phyloP scores from a whole-genome alignment of 768 basidiomycete genomes.

The Pleurotus djamor region DNA sequence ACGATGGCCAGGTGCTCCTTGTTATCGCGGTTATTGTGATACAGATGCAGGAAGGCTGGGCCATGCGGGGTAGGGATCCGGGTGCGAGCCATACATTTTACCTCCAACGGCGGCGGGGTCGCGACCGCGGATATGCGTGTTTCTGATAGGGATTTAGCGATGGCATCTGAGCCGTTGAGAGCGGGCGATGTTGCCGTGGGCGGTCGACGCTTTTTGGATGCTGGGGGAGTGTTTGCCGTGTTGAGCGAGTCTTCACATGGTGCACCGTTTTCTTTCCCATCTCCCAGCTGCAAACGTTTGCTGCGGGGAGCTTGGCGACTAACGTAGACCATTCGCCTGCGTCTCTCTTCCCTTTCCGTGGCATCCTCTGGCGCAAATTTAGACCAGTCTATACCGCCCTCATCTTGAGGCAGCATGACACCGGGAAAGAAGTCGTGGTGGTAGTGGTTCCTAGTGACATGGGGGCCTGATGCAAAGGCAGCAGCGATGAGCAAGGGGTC shows the following conservation, averaged over 20 bases:
- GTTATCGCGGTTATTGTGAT: slow-evolving; percentile 87
- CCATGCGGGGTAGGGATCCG: slow-evolving; percentile 97
- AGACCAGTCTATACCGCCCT: slow-evolving; percentile 58
- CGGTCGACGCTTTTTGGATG: slow-evolving; percentile 38
- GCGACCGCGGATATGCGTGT: slow-evolving; percentile 15
- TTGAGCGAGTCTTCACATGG: slow-evolving; percentile 37
- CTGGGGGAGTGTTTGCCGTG: slow-evolving; percentile 34
- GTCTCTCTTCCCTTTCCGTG: slow-evolving; percentile 26
- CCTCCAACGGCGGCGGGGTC: slow-evolving; percentile 44
- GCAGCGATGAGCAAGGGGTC: slow-evolving; percentile 82
- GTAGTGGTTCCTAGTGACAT: slow-evolving; percentile 84
- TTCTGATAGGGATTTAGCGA: slow-evolving; percentile 19
- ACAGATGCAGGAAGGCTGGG: slow-evolving; percentile 88
- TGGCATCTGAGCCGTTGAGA: slow-evolving; percentile 8
- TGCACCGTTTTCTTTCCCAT: slow-evolving; percentile 51
- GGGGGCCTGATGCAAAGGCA: slow-evolving; percentile 69
- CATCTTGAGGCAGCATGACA: slow-evolving; percentile 46
- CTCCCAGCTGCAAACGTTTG: slow-evolving; percentile 43
- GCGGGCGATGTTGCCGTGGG: slow-evolving; percentile 22
- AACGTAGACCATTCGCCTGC: slow-evolving; percentile 56
- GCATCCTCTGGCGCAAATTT: slow-evolving; percentile 47
- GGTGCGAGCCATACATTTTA: slow-evolving; percentile 95
- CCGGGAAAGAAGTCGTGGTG: slow-evolving; percentile 77
- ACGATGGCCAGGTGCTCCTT: slow-evolving; percentile 98
- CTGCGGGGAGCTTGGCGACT: slow-evolving; percentile 77